Percentiles rank a stretch among this genome's conserved stretches.
Conservation (phyloP, 352 stramenopile species). For the Globisporangium nagaii region DNA sequence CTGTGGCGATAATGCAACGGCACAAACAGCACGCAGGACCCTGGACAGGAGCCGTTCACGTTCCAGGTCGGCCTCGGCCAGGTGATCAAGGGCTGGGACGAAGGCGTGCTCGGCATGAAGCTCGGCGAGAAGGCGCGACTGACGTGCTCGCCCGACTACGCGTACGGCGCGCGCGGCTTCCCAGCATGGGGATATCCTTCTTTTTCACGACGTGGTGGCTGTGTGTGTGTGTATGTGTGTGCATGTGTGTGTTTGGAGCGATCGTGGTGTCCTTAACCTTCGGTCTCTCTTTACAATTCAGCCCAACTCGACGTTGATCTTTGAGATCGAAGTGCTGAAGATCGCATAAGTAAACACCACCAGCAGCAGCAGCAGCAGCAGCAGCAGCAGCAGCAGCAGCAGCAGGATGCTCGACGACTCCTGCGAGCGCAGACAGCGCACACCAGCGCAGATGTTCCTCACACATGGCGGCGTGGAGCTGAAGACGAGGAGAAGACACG, state of each 20-base stretch:
- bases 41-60: slow-evolving; percentile 90
- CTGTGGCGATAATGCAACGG: neutral
- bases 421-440: too few relatives aligned
- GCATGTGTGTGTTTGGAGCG: slow-evolving; percentile 1
- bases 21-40: slow-evolving; percentile 85
- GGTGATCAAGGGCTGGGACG: slow-evolving; percentile 96
- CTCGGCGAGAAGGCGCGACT: slow-evolving; percentile 89
- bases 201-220: neutral
- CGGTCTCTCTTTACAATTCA: slow-evolving; percentile 70
- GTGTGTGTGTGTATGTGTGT: neutral
- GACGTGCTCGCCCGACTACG: slow-evolving; percentile 93
- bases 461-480: too few relatives aligned
- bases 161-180: slow-evolving; percentile 91
- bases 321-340: slow-evolving; percentile 91
- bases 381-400: too few relatives aligned
- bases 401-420: too few relatives aligned
- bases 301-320: slow-evolving; percentile 88
- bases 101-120: slow-evolving; percentile 83
- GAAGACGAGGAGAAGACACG: too few relatives aligned
- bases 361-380: neutral
- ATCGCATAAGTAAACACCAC: slow-evolving; percentile 32
- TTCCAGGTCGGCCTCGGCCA: slow-evolving; percentile 91
- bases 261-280: slow-evolving; percentile 30
- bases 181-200: slow-evolving; percentile 90
- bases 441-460: too few relatives aligned